A percentile compares a stretch with the other conserved stretches of the same genome.
Conservation (phyloP, 2,329 filamentous ascomycete species). For the Fusarium multiceps region DNA sequence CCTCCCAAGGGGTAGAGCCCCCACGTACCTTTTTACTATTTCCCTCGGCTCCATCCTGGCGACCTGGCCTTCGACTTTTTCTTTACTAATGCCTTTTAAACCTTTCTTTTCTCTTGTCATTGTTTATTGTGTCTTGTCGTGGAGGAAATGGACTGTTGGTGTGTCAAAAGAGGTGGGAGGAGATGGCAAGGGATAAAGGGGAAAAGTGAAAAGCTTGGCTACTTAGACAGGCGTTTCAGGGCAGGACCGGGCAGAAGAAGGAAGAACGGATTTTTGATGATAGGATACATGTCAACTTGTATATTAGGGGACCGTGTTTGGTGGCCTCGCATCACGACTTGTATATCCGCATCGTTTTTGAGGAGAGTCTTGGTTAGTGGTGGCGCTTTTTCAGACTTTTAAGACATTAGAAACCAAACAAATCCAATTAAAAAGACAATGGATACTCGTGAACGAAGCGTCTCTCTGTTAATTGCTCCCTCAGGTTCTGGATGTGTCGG, state of each 20-base stretch:
- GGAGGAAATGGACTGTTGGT: constrained; percentile 26
- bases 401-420: constrained; percentile 38
- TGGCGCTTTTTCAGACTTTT: constrained; percentile 37
- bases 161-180: constrained; percentile 39
- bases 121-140: constrained; percentile 36
- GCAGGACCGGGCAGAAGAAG: not conserved
- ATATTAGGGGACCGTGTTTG: constrained; percentile 41
- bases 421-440: constrained; percentile 34
- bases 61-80: constrained; percentile 44
- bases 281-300: constrained; percentile 43
- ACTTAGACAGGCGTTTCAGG: constrained; percentile 35
- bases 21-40: constrained; percentile 36
- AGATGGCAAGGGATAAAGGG: constrained; percentile 30
- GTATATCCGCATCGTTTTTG: constrained; percentile 16
- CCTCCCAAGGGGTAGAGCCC: constrained; percentile 45
- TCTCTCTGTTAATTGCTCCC: not conserved
- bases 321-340: constrained; percentile 35
- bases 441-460: constrained; percentile 21
- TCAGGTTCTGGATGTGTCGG: not conserved
- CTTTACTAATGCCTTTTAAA: constrained; percentile 41
- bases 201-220: constrained; percentile 36
- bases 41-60: constrained; percentile 47
- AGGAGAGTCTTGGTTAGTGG: constrained; percentile 20
- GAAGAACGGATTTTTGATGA: constrained; percentile 13
- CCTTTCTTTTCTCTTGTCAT: constrained; percentile 37